Base-by-base conservation (phyloP, 2,329 filamentous ascomycete genomes). In the Aspergillus ruber region DNA sequence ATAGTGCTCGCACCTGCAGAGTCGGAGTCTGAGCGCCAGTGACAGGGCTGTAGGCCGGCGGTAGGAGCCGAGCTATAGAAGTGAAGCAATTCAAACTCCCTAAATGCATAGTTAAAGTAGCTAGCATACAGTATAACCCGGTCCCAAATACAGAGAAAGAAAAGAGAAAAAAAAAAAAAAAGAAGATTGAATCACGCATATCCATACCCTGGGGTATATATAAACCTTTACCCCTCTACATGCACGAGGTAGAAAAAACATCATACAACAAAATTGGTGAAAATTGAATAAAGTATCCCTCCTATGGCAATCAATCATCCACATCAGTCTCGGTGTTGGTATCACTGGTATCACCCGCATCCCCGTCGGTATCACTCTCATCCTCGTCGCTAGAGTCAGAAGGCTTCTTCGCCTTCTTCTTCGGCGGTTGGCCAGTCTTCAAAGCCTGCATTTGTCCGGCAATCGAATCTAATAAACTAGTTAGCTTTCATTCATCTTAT, bases 391-490 rank as follows among this genome's bases (percentile, higher is more conserved):
- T 79, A n/a, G 81, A 84, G 42, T 85, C 80, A 42, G 63, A 69
- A 49, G 68, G 65, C 57, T 70, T 74, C 63, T 75, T 79, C 64
- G 75, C 75, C 65, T 77, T 81, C 59, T 81, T 78, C 73, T 82
- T 83, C 40, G 74, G 70, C 35, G 73, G 62, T 35, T 79, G 74
- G 29, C 72, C 86, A 10, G 84, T 85, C 74, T 93, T 94, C 51
- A 95, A 81, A 10, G 86, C 85, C 53, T 84, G 84, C 88, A 95
- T 93, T 70, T 95, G 88, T 51, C 90, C 90, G 43, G 90, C 90
- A 56, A 96, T 77, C 2, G 89, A 90, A 71, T 95, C 89, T 94
- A 25, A 25, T 39, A 7, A 40, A 20, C 18, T 33, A 18, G 47
- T 59, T 49, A 59, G 55, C 50, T 48, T 39, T 50, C 45, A 49